phyloP scores from a whole-genome alignment of 1,139 yeast species.

The Yamadazyma songkhlaensis region DNA sequence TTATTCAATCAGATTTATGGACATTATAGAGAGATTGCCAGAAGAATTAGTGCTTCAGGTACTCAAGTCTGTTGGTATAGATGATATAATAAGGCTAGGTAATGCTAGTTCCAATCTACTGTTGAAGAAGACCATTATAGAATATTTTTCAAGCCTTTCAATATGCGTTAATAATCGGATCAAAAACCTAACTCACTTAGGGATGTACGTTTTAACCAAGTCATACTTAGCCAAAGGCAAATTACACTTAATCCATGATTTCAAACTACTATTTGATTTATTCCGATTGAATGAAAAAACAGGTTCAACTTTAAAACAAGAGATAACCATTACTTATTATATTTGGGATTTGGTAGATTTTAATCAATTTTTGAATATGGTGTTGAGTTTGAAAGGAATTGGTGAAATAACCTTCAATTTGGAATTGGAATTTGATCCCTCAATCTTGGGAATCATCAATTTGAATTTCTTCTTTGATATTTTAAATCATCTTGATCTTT shows the following conservation, averaged over 20 bases:
- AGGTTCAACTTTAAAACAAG: slow-evolving; percentile 4
- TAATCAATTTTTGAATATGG: slow-evolving; percentile 13
- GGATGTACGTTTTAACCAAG: slow-evolving; percentile 14
- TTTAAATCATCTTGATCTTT: slow-evolving; percentile 3
- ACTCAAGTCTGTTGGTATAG: slow-evolving; percentile 9
- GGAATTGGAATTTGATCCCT: slow-evolving; percentile 23
- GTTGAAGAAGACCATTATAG: neutral
- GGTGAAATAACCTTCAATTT: slow-evolving; percentile 14
- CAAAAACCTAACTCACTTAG: slow-evolving; percentile 10
- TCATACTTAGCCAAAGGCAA: slow-evolving; percentile 9
- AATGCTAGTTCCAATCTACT: no score
- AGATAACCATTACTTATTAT: slow-evolving; percentile 20
- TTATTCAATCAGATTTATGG: slow-evolving; percentile 1
- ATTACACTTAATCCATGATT: slow-evolving; percentile 3
- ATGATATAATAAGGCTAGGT: slow-evolving; percentile 8
- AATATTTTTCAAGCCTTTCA: neutral
- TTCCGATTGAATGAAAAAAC: slow-evolving; percentile 4
- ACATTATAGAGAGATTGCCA: slow-evolving; percentile 8
- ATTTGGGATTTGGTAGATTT: slow-evolving; percentile 21
- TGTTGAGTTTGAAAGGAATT: slow-evolving; percentile 5
- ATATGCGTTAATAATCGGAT: slow-evolving; percentile 13
- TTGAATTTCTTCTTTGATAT: slow-evolving; percentile 11
- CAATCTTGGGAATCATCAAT: slow-evolving; percentile 15
- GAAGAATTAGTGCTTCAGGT: slow-evolving; percentile 8
- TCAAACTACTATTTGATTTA: slow-evolving; percentile 6